Percentiles rank a stretch among this genome's conserved stretches.
Evolutionary conservation across 1,139 yeast genomes (phyloP).

Genomic region (Pichia sp.): DNA sequence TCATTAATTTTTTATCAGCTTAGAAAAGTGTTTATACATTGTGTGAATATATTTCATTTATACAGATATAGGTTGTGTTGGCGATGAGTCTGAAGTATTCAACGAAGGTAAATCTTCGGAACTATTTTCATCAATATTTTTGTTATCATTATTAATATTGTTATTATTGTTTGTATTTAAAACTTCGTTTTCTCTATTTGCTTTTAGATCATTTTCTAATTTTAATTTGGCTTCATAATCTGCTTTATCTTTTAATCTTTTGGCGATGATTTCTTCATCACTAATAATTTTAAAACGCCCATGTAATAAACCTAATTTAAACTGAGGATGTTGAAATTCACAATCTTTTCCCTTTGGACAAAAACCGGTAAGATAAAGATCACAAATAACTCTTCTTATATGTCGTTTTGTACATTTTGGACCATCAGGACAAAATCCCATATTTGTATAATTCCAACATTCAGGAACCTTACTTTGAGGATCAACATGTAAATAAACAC

Average conservation of each 20-base stretch:
- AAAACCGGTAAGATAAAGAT: constrained; percentile 81
- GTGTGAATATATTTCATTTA: not conserved
- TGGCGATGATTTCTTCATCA: constrained; percentile 34
- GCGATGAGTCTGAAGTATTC: not conserved
- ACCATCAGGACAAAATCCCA: constrained; percentile 92
- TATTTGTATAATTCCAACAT: constrained; percentile 66
- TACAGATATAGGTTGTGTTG: constrained; percentile 1
- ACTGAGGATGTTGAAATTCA: constrained; percentile 54
- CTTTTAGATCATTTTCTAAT: constrained; percentile 8
- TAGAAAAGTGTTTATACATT: constrained; percentile 7
- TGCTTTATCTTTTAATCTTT: constrained; percentile 20
- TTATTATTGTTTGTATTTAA: not conserved
- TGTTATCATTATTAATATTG: not conserved
- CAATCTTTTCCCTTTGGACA: constrained; percentile 75
- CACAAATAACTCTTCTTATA: constrained; percentile 71
- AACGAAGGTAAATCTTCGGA: not conserved
- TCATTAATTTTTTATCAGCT: not conserved
- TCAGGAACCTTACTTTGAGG: constrained; percentile 84
- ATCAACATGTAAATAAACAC: constrained; percentile 86
- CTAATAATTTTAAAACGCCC: constrained; percentile 47
- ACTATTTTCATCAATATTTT: not conserved
- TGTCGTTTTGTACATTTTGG: constrained; percentile 84
- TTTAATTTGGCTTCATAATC: constrained; percentile 12
- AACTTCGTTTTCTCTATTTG: not conserved
- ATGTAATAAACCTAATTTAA: constrained; percentile 39